A percentile compares a stretch with the other conserved stretches of the same genome.
These are phyloP conservation scores for Scedosporium boydii DNA, from an alignment of 2,329 filamentous ascomycete species.

Conservation along the genomic window DNA sequence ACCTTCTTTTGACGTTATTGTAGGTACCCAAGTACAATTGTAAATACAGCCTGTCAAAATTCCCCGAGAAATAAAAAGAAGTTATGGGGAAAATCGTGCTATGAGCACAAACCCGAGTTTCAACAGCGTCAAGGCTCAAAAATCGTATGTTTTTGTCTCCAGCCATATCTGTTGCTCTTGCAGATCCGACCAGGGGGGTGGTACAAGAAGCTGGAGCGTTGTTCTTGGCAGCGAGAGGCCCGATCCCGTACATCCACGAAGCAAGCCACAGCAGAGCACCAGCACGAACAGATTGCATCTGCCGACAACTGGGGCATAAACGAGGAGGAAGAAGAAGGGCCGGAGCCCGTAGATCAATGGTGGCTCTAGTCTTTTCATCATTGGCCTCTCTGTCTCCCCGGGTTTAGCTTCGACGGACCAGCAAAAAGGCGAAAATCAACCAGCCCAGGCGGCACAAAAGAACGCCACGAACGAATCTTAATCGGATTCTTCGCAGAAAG, in stretches of 20 bases:
- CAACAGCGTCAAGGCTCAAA: conserved; percentile 1
- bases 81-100: background rate
- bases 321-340: background rate
- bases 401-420: too few species aligned
- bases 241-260: background rate
- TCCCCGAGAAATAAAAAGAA: too few species aligned
- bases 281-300: background rate
- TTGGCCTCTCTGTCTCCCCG: too few species aligned
- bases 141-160: conserved; percentile 4
- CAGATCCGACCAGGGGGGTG: background rate
- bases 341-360: too few species aligned
- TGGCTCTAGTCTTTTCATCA: background rate
- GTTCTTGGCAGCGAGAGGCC: background rate
- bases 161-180: background rate
- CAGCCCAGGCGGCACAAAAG: too few species aligned
- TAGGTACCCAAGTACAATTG: too few species aligned
- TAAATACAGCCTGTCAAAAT: too few species aligned
- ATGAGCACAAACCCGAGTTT: conserved; percentile 2
- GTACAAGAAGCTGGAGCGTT: background rate
- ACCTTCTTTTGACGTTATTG: too few species aligned
- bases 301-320: background rate
- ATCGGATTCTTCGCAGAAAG: background rate
- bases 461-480: too few species aligned
- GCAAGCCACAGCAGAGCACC: background rate
- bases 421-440: too few species aligned